Conservation (phyloP, 805 yeast genomes). For the Zygosaccharomyces kombuchaensis region DNA sequence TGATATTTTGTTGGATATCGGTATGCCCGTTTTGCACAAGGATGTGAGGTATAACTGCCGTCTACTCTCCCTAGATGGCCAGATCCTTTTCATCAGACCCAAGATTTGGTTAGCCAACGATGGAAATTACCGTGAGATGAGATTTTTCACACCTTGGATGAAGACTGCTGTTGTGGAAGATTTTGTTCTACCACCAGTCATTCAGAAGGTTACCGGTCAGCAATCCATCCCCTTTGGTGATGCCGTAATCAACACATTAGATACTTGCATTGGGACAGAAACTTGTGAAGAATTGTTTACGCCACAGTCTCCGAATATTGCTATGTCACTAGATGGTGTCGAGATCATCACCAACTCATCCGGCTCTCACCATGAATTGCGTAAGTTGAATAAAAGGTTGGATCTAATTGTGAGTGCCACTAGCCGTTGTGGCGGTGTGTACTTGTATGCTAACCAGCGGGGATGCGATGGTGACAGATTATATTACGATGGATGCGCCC, state of each 20-base stretch:
- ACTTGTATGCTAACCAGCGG: slow-evolving; percentile 87
- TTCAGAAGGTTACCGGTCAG: slow-evolving; percentile 66
- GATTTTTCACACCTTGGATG: slow-evolving; percentile 94
- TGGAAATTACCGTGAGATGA: slow-evolving; percentile 97
- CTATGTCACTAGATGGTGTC: slow-evolving; percentile 92
- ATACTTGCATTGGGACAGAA: slow-evolving; percentile 92
- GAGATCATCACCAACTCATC: slow-evolving; percentile 93
- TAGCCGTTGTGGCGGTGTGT: slow-evolving; percentile 93
- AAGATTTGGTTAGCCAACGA: slow-evolving; percentile 92
- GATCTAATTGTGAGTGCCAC: slow-evolving; percentile 88
- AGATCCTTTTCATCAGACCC: slow-evolving; percentile 83
- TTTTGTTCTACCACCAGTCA: slow-evolving; percentile 64
- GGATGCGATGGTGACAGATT: slow-evolving; percentile 98
- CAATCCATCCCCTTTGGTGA: slow-evolving; percentile 77
- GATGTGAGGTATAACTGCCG: slow-evolving; percentile 90
- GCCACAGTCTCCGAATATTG: slow-evolving; percentile 91
- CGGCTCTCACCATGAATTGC: slow-evolving; percentile 95
- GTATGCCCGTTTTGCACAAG: slow-evolving; percentile 89
- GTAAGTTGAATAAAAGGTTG: slow-evolving; percentile 83
- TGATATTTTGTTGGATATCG: slow-evolving; percentile 82
- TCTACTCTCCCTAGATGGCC: slow-evolving; percentile 70
- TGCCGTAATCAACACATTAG: slow-evolving; percentile 76
- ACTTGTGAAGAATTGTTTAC: slow-evolving; percentile 98
- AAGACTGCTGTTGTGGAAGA: slow-evolving; percentile 71
- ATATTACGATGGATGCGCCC: slow-evolving; percentile 95